Evolutionary conservation across 148 eudicot species (phyloP).

Genomic region (Rhododendron ferrugineum): DNA sequence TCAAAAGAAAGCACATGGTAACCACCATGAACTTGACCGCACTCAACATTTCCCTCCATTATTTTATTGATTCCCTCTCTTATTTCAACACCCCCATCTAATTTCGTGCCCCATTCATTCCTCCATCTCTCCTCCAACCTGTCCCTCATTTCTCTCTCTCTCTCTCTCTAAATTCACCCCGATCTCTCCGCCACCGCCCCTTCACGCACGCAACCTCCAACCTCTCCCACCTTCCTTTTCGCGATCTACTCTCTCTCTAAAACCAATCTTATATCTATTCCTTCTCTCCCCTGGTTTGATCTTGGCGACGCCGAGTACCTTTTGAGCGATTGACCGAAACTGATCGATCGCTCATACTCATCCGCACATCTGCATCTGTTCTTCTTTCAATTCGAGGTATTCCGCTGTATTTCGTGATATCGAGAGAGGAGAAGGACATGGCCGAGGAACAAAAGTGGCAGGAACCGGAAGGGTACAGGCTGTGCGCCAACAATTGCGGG

Average conservation of each 20-base stretch:
- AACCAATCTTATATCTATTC: not conserved
- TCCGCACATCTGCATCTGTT: not conserved
- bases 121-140: not conserved
- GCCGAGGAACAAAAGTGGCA: constrained; percentile 24
- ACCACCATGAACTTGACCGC: not conserved
- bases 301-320: not conserved
- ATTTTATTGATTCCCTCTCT: not conserved
- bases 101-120: constrained; percentile 14
- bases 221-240: not conserved
- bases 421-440: constrained; percentile 6
- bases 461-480: constrained; percentile 16
- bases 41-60: not conserved
- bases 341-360: constrained; percentile 7
- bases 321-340: constrained; percentile 6
- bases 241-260: not conserved
- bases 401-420: not conserved
- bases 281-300: not conserved
- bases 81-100: not conserved
- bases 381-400: not conserved
- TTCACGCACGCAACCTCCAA: constrained; percentile 3
- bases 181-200: constrained; percentile 12
- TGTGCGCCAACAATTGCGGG: constrained; percentile 44
- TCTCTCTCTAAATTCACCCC: not conserved
- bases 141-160: not conserved
- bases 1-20: not conserved